A percentile compares a stretch with the other conserved stretches of the same genome.
Conservation (phyloP, 2,329 filamentous ascomycete species). For the Pseudopithomyces maydicus region DNA sequence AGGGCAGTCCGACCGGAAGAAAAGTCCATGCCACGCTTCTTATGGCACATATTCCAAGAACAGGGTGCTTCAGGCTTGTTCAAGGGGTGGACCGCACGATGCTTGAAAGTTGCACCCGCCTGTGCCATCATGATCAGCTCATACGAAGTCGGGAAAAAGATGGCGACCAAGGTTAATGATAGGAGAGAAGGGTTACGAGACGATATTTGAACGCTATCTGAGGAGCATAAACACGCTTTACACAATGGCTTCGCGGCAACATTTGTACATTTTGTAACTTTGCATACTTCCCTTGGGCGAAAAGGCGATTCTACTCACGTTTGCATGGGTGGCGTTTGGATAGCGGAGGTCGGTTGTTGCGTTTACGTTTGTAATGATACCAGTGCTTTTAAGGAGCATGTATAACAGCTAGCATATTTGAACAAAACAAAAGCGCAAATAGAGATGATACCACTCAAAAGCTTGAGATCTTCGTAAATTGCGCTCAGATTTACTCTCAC, state of each 20-base stretch:
- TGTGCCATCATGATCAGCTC: constrained; percentile 99
- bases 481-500: not conserved
- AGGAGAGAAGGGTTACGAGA: constrained; percentile 41
- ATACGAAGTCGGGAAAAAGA: constrained; percentile 93
- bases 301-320: constrained; percentile 18
- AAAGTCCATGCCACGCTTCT: constrained; percentile 75
- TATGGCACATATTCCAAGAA: constrained; percentile 88
- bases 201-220: constrained; percentile 3
- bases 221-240: not conserved
- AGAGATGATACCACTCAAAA: not conserved
- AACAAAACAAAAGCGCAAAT: not conserved
- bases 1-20: constrained; percentile 67
- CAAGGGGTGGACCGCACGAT: constrained; percentile 88
- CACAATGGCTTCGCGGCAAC: not conserved
- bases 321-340: constrained; percentile 15
- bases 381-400: constrained; percentile 5
- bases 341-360: not conserved
- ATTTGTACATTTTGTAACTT: constrained; percentile 9
- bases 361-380: constrained; percentile 9
- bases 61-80: constrained; percentile 84
- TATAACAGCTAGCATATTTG: constrained; percentile 2
- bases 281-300: constrained; percentile 5
- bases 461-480: not conserved
- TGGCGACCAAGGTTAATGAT: constrained; percentile 77
- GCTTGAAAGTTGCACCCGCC: constrained; percentile 91